phyloP scores from a whole-genome alignment of 371 early-diverging fungal species.

The Mortierella sp. region DNA sequence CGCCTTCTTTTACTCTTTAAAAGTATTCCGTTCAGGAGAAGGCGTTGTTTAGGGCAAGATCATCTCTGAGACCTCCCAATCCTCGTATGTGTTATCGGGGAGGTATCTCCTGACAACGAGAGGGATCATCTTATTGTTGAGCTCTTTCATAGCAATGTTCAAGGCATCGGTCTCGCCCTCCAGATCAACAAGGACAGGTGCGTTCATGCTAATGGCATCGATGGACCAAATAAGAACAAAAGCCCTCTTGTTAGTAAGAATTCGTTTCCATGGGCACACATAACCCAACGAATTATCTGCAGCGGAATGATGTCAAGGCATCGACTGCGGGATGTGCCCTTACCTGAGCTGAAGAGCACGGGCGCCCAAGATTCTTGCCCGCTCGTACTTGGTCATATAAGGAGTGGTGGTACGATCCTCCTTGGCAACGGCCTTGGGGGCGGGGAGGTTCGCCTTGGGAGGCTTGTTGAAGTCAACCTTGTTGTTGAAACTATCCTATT shows the following conservation, averaged over 20 bases:
- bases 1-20: neutral
- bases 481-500: constrained; percentile 23
- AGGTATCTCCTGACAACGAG: constrained; percentile 96
- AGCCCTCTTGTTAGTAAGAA: neutral
- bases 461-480: constrained; percentile 42
- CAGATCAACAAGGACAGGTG: constrained; percentile 98
- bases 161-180: constrained; percentile 98
- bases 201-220: constrained; percentile 87
- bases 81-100: constrained; percentile 98
- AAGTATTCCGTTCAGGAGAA: neutral
- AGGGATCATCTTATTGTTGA: constrained; percentile 96
- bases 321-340: neutral
- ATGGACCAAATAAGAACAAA: neutral
- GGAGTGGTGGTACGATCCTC: constrained; percentile 94
- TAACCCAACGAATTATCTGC: neutral
- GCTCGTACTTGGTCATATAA: constrained; percentile 99
- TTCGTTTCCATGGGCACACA: constrained; percentile 5
- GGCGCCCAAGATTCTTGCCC: constrained; percentile 97
- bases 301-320: neutral
- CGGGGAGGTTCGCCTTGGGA: constrained; percentile 20
- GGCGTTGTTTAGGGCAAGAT: constrained; percentile 61
- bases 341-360: constrained; percentile 88
- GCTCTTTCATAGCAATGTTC: constrained; percentile 98
- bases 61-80: constrained; percentile 97
- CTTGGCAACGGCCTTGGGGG: constrained; percentile 53